Conservation (phyloP, 2,329 filamentous ascomycete species). For the Paramyrothecium roridum region DNA sequence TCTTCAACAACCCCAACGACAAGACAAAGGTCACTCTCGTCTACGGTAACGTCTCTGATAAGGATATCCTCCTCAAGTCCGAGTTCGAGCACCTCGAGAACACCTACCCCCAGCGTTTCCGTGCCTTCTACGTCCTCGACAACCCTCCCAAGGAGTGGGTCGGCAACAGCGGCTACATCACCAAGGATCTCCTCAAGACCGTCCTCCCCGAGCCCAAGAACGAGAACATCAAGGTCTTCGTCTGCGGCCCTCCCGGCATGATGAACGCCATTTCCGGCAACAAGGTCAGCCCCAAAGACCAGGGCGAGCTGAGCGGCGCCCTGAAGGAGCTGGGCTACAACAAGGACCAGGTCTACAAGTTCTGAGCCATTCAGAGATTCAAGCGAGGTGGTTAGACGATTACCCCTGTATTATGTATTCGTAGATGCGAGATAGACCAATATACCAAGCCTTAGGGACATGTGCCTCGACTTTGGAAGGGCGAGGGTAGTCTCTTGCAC, state of each 20-base stretch:
- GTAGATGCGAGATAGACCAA: constrained; percentile 17
- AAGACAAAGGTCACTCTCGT: constrained; percentile 97
- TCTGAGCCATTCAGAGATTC: constrained; percentile 43
- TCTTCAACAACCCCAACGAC: constrained; percentile 95
- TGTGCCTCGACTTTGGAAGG: too few relatives aligned
- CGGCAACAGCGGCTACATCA: constrained; percentile 76
- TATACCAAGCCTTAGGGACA: background rate
- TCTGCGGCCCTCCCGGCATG: constrained; percentile 88
- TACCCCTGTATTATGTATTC: constrained; percentile 17
- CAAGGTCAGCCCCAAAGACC: constrained; percentile 91
- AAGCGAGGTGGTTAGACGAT: background rate
- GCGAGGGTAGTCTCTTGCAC: too few relatives aligned
- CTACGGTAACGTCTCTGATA: constrained; percentile 84
- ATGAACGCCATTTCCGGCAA: constrained; percentile 89
- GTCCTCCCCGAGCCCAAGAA: constrained; percentile 89
- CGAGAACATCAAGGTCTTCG: constrained; percentile 93
- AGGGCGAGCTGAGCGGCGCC: constrained; percentile 81
- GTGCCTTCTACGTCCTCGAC: constrained; percentile 90
- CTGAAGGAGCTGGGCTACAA: constrained; percentile 75
- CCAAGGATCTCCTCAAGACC: constrained; percentile 90
- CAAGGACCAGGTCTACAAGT: constrained; percentile 88
- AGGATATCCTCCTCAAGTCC: constrained; percentile 87
- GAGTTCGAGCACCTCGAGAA: constrained; percentile 88
- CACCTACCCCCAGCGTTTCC: constrained; percentile 91
- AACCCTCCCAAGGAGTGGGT: constrained; percentile 76